Evolutionary conservation across 768 basidiomycete species (phyloP).

Genomic region (Mycena chlorophos): DNA sequence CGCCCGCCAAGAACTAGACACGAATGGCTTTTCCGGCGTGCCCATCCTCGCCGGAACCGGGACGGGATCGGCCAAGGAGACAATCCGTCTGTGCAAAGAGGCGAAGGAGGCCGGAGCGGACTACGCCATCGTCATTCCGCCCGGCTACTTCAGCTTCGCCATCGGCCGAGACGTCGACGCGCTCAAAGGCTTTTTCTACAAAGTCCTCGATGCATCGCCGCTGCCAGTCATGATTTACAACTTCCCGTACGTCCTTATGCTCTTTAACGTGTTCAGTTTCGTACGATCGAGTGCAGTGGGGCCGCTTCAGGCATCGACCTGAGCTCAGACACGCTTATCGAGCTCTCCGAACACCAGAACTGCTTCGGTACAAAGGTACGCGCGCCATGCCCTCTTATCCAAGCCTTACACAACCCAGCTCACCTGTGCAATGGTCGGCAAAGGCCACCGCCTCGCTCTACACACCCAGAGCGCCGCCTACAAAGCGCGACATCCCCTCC

Average conservation of each 20-base stretch:
- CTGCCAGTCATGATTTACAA: conserved; percentile 25
- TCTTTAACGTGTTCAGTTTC: not conserved
- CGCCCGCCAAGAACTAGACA: conserved; percentile 55
- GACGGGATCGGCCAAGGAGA: conserved; percentile 60
- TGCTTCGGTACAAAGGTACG: conserved; percentile 24
- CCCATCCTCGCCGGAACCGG: conserved; percentile 69
- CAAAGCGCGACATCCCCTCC: conserved; percentile 19
- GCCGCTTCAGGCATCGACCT: conserved; percentile 23
- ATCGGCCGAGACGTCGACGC: conserved; percentile 16
- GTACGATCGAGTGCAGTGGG: conserved; percentile 8
- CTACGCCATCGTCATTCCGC: conserved; percentile 61
- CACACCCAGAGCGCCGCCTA: conserved; percentile 22
- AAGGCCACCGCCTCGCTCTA: conserved; percentile 19
- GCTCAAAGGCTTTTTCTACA: conserved; percentile 18
- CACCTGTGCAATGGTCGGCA: conserved; percentile 23
- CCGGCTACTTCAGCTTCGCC: conserved; percentile 51
- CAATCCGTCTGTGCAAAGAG: conserved; percentile 53
- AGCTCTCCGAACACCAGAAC: conserved; percentile 23
- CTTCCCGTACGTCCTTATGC: conserved; percentile 17
- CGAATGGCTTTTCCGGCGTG: conserved; percentile 41
- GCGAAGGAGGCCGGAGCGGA: conserved; percentile 68
- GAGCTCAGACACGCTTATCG: conserved; percentile 19
- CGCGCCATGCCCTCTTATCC: not conserved
- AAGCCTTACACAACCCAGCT: conserved; percentile 6
- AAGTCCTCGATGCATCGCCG: conserved; percentile 23